Conservation (phyloP, 2,329 filamentous ascomycete genomes). For the Paraphaeosphaeria sporulosa region DNA sequence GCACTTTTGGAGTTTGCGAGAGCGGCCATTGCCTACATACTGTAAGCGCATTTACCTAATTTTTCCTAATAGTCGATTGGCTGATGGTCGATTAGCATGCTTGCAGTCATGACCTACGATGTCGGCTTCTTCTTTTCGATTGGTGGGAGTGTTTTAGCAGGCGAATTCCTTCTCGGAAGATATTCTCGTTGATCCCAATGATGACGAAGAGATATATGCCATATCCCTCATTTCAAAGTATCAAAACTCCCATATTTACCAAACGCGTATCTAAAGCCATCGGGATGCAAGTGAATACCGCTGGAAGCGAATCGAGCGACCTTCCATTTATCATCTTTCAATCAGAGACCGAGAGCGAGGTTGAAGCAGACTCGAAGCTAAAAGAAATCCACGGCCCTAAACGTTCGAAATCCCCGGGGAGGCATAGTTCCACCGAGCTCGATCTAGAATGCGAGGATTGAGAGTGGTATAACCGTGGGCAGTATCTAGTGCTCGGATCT, state of each 20-base stretch:
- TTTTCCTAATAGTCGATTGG: not conserved
- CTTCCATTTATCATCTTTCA: no score
- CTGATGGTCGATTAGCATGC: constrained; percentile 31
- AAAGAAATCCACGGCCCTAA: no score
- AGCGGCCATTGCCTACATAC: constrained; percentile 37
- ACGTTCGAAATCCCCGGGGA: no score
- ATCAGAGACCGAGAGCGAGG: no score
- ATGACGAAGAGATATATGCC: constrained; percentile 1
- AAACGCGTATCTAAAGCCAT: not conserved
- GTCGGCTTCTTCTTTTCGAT: constrained; percentile 41
- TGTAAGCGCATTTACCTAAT: constrained; percentile 26
- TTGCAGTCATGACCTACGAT: constrained; percentile 45
- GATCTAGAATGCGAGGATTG: no score
- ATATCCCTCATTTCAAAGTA: not conserved
- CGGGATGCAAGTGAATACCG: no score
- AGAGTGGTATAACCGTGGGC: no score
- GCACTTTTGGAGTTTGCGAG: constrained; percentile 33
- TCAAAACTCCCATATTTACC: not conserved
- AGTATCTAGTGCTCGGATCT: no score
- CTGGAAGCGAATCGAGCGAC: no score
- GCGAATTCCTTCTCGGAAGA: constrained; percentile 38
- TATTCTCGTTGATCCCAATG: constrained; percentile 28
- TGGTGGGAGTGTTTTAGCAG: constrained; percentile 36
- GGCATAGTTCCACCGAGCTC: no score
- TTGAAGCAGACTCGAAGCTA: no score